A percentile compares a stretch with the other conserved stretches of the same genome.
phyloP scores from a whole-genome alignment of 1,284 basidiomycete genomes.

The Coniophora puteana region DNA sequence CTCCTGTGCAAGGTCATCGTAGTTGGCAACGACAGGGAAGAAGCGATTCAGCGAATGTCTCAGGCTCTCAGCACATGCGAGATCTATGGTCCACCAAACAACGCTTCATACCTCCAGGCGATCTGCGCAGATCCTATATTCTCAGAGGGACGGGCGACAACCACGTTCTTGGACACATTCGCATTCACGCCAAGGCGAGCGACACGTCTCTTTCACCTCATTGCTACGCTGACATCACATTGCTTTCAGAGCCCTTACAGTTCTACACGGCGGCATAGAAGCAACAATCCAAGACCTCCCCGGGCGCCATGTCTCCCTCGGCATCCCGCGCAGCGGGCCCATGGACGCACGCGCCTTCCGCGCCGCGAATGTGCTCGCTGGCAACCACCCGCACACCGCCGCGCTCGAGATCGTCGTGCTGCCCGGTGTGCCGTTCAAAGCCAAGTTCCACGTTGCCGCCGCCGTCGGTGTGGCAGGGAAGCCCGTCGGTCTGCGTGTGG shows the following conservation, averaged over 20 bases:
- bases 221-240: conserved; percentile 4
- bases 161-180: conserved; percentile 52
- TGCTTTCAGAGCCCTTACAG: conserved; percentile 47
- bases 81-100: conserved; percentile 53
- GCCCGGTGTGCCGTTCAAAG: conserved; percentile 31
- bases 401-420: conserved; percentile 53
- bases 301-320: conserved; percentile 51
- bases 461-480: conserved; percentile 61
- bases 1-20: conserved; percentile 55
- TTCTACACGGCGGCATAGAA: conserved; percentile 55
- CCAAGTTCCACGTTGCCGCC: conserved; percentile 46
- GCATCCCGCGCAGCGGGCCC: conserved; percentile 66
- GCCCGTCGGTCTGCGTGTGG: conserved; percentile 37
- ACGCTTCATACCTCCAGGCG: conserved; percentile 46
- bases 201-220: neutral
- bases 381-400: conserved; percentile 52
- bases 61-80: conserved; percentile 33
- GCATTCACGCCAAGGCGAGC: conserved; percentile 38
- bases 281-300: conserved; percentile 66
- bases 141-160: conserved; percentile 46
- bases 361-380: conserved; percentile 58
- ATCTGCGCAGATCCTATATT: conserved; percentile 43
- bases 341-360: conserved; percentile 62
- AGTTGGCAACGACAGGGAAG: conserved; percentile 34
- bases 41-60: conserved; percentile 37